phyloP scores from a whole-genome alignment of 306 rosid genomes.

The Dalbergia cultrata region DNA sequence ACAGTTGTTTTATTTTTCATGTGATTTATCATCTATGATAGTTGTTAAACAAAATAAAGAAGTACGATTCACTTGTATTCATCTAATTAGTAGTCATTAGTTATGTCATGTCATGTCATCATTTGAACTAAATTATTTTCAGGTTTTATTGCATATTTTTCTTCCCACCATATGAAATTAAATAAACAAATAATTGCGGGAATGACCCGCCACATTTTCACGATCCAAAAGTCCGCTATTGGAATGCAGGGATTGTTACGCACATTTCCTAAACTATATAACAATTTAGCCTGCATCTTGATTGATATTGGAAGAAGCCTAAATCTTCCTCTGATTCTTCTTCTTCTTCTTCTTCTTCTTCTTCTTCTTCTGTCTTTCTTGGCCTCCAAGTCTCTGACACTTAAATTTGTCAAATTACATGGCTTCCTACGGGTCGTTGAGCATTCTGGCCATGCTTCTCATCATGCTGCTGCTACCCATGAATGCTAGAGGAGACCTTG shows the following conservation, averaged over 20 bases:
- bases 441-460: conserved; percentile 45
- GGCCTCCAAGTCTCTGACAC: not conserved
- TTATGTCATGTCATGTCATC: no score
- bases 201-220: not conserved
- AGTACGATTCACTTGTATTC: no score
- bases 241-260: not conserved
- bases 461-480: conserved; percentile 41
- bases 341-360: no score
- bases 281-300: not conserved
- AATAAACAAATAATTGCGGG: not conserved
- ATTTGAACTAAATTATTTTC: no score
- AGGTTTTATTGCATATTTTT: no score
- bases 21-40: no score
- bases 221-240: conserved; percentile 7
- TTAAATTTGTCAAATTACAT: not conserved
- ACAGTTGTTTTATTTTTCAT: not conserved
- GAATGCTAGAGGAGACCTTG: conserved; percentile 12
- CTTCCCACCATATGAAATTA: not conserved
- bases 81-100: no score
- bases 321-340: not conserved
- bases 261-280: not conserved
- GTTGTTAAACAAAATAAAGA: no score
- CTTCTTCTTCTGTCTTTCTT: not conserved
- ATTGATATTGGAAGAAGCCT: not conserved
- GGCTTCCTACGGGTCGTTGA: conserved; percentile 45